Evolutionary conservation across 306 rosid species (phyloP).

Genomic region (apple (Malus domestica)): DNA sequence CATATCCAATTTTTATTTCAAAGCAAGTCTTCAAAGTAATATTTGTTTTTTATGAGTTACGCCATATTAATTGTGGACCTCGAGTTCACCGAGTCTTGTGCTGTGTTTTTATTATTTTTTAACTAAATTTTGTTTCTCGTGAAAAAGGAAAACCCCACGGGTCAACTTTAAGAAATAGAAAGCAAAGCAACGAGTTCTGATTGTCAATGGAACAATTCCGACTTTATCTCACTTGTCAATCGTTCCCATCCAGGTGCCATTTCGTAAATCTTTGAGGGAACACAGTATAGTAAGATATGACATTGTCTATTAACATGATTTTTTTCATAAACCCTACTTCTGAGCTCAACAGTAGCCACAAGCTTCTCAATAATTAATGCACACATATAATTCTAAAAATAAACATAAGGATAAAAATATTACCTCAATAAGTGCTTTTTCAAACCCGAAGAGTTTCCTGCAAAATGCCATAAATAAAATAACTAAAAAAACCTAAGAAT

Average conservation of each 20-base stretch:
- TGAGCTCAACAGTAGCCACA: background rate
- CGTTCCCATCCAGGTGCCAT: background rate
- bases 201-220: background rate
- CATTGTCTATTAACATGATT: background rate
- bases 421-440: constrained; percentile 43
- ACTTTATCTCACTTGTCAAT: background rate
- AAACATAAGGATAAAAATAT: constrained; percentile 13
- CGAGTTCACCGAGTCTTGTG: background rate
- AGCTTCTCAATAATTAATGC: background rate
- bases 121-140: background rate
- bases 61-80: background rate
- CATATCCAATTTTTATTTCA: background rate
- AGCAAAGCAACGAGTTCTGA: background rate
- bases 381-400: constrained; percentile 1
- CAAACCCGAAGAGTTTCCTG: constrained; percentile 36
- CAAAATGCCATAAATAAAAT: constrained; percentile 7
- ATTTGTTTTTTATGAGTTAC: background rate
- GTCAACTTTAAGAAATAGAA: background rate
- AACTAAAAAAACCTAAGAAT: background rate
- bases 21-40: background rate
- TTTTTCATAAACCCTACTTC: background rate
- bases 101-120: background rate
- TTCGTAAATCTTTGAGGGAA: too few species aligned
- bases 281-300: background rate
- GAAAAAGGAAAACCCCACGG: background rate